Conservation (phyloP, 2,329 filamentous ascomycete genomes). For the Diaporthe sp. region DNA sequence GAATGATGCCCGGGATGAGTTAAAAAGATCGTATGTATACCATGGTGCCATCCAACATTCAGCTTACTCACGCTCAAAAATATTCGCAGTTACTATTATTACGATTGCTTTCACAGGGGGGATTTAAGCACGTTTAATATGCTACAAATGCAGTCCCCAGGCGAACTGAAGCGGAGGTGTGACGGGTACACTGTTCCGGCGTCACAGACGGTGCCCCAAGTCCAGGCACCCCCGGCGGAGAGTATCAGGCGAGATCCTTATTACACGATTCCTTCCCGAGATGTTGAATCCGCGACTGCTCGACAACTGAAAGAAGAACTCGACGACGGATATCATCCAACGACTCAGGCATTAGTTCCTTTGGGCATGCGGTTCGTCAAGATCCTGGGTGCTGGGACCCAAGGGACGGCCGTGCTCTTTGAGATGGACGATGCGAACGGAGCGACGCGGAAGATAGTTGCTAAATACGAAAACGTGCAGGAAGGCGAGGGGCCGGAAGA, state of each 20-base stretch:
- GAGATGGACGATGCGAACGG: constrained; percentile 8
- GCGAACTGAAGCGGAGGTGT: too few species aligned
- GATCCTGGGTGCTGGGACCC: constrained; percentile 7
- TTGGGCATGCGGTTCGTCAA: background rate
- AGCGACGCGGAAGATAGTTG: background rate
- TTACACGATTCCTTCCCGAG: background rate
- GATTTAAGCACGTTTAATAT: too few species aligned
- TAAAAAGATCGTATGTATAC: too few species aligned
- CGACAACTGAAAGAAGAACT: background rate
- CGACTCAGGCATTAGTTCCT: background rate
- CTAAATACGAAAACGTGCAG: background rate
- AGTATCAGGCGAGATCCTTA: background rate
- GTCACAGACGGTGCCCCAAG: too few species aligned
- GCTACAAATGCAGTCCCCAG: too few species aligned
- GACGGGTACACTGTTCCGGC: too few species aligned
- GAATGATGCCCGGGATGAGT: too few species aligned
- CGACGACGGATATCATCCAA: background rate
- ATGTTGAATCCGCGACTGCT: background rate
- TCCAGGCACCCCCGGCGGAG: too few species aligned
- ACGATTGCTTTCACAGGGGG: too few species aligned
- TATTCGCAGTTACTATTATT: too few species aligned
- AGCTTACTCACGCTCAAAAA: too few species aligned
- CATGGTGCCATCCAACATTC: too few species aligned
- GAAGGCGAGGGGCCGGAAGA: background rate
- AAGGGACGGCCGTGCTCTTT: background rate